These are phyloP conservation scores for Ottelia alismoides DNA, from an alignment of 106 monocot genomes.

Conservation along the genomic window DNA sequence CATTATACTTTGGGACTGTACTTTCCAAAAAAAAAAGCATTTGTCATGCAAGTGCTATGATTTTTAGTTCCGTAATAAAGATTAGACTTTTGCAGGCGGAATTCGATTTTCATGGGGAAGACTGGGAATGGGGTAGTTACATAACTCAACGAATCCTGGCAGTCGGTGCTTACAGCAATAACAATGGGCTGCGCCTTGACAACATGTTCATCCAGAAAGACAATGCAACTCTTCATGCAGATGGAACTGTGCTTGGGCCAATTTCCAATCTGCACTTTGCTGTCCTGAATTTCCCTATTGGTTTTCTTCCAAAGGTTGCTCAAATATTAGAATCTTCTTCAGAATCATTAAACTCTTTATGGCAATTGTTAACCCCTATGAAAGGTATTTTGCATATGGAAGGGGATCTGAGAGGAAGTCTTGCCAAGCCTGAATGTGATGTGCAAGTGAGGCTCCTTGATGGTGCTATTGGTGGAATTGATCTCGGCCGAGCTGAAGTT, in stretches of 20 bases:
- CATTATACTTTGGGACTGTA: no score
- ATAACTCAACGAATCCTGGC: slow-evolving; percentile 71
- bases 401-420: slow-evolving; percentile 88
- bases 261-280: slow-evolving; percentile 97
- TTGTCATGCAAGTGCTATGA: no score
- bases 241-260: slow-evolving; percentile 82
- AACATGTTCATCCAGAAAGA: slow-evolving; percentile 94
- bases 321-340: slow-evolving; percentile 79
- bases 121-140: slow-evolving; percentile 98
- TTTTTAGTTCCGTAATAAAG: no score
- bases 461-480: slow-evolving; percentile 87
- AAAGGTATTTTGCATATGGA: slow-evolving; percentile 99
- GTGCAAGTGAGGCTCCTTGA: slow-evolving; percentile 95
- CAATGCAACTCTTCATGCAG: slow-evolving; percentile 98
- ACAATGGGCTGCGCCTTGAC: slow-evolving; percentile 87
- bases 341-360: slow-evolving; percentile 56
- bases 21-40: no score
- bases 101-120: slow-evolving; percentile 95
- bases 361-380: slow-evolving; percentile 70
- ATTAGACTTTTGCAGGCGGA: slow-evolving; percentile 57
- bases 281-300: slow-evolving; percentile 90
- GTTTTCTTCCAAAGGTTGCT: slow-evolving; percentile 78
- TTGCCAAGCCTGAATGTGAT: slow-evolving; percentile 93
- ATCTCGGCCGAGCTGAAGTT: slow-evolving; percentile 91
- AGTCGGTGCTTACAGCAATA: slow-evolving; percentile 81